Conservation (phyloP, 148 eudicot species). For the Spergularia bocconei region DNA sequence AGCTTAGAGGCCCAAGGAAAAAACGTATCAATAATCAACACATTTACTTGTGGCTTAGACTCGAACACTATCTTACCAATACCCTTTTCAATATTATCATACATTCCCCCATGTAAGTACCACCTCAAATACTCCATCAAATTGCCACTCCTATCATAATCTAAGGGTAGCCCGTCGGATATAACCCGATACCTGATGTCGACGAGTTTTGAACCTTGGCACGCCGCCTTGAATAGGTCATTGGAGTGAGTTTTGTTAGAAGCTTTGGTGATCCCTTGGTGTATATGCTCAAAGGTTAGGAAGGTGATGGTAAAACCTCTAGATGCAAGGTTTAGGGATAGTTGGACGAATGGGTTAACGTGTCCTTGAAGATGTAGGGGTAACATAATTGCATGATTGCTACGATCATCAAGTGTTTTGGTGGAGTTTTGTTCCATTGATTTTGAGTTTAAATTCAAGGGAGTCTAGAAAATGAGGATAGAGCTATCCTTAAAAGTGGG, state of each 20-base stretch:
- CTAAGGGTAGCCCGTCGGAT: conserved; percentile 32
- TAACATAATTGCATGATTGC: conserved; percentile 48
- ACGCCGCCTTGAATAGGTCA: conserved; percentile 39
- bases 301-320: conserved; percentile 66
- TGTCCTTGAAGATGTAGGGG: conserved; percentile 65
- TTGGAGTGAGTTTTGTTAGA: not conserved
- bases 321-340: conserved; percentile 64
- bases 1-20: conserved; percentile 58
- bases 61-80: conserved; percentile 27
- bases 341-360: conserved; percentile 49
- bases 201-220: conserved; percentile 28
- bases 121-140: conserved; percentile 36
- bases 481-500: no score
- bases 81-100: conserved; percentile 43
- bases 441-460: not conserved
- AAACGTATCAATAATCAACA: conserved; percentile 63
- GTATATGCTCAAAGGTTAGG: conserved; percentile 55
- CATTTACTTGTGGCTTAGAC: conserved; percentile 31
- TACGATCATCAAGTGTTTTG: not conserved
- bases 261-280: conserved; percentile 41
- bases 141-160: conserved; percentile 22
- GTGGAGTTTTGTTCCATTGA: conserved; percentile 15
- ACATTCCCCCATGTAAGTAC: conserved; percentile 46
- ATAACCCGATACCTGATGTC: conserved; percentile 29
- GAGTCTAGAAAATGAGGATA: not conserved